A percentile compares a stretch with the other conserved stretches of the same genome.
Conservation (phyloP, 2,329 filamentous ascomycete species). For the Didymella glomerata region DNA sequence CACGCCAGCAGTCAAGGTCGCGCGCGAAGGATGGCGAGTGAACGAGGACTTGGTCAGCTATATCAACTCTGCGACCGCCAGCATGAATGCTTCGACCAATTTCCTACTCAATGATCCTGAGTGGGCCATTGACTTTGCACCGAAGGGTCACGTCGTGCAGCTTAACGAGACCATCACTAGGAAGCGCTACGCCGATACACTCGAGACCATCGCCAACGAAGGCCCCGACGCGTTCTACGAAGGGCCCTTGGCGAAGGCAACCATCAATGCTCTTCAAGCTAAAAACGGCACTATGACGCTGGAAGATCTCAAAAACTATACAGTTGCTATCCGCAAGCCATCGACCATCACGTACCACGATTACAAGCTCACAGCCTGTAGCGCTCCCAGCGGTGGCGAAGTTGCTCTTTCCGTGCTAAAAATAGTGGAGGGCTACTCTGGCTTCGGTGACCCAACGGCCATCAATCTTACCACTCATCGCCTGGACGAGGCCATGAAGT, state of each 20-base stretch:
- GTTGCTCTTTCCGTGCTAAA: conserved; percentile 81
- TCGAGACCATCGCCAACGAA: conserved; percentile 77
- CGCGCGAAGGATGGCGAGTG: conserved; percentile 66
- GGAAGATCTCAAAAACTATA: conserved; percentile 78
- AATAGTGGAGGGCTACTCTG: conserved; percentile 78
- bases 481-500: conserved; percentile 87
- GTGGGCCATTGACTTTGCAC: conserved; percentile 90
- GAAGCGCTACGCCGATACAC: conserved; percentile 79
- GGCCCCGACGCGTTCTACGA: conserved; percentile 79
- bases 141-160: conserved; percentile 75
- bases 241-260: conserved; percentile 76
- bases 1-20: conserved; percentile 75
- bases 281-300: conserved; percentile 86
- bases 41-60: conserved; percentile 77
- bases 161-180: conserved; percentile 82
- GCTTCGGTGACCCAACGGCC: conserved; percentile 65
- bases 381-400: conserved; percentile 79
- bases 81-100: conserved; percentile 54
- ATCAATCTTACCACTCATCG: conserved; percentile 79
- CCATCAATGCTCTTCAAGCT: conserved; percentile 72
- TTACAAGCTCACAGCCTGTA: conserved; percentile 73
- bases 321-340: conserved; percentile 69
- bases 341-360: conserved; percentile 66
- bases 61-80: conserved; percentile 63
- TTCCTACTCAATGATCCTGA: conserved; percentile 78